Conservation (phyloP, 805 yeast species). For the Wickerhamiella domercqiae region DNA sequence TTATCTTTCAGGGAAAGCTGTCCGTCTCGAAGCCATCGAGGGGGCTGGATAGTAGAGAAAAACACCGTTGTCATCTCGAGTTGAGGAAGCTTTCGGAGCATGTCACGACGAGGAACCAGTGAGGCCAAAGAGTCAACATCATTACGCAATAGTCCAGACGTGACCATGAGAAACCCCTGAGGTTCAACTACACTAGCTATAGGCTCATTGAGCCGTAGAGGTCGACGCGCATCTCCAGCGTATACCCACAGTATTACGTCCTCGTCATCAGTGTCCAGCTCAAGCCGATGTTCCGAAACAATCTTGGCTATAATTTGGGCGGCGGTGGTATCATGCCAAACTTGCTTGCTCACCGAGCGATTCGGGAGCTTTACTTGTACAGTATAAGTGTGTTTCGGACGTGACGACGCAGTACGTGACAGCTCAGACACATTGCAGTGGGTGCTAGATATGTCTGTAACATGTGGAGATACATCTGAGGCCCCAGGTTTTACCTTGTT, state of each 20-base stretch:
- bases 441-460: too few relatives aligned
- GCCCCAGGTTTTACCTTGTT: too few relatives aligned
- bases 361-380: conserved; percentile 16
- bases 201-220: conserved; percentile 18
- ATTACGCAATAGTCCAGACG: conserved; percentile 14
- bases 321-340: conserved; percentile 8
- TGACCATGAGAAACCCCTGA: conserved; percentile 13
- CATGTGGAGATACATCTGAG: too few relatives aligned
- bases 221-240: conserved; percentile 17
- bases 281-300: conserved; percentile 21
- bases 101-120: conserved; percentile 22
- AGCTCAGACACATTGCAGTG: too few relatives aligned
- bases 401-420: too few relatives aligned
- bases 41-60: conserved; percentile 5
- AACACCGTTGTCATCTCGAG: conserved; percentile 11
- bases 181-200: conserved; percentile 11
- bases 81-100: conserved; percentile 15
- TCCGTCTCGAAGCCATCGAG: conserved; percentile 11
- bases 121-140: conserved; percentile 21
- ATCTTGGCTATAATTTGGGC: conserved; percentile 12
- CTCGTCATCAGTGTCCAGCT: conserved; percentile 16
- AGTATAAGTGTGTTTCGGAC: too few relatives aligned
- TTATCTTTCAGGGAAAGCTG: background rate
- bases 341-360: conserved; percentile 14
- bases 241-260: conserved; percentile 21